Evolutionary conservation across 2,329 filamentous ascomycete genomes (phyloP), one percentile per base, ranked within the genome.

Genomic region (Macrophomina tecta): DNA sequence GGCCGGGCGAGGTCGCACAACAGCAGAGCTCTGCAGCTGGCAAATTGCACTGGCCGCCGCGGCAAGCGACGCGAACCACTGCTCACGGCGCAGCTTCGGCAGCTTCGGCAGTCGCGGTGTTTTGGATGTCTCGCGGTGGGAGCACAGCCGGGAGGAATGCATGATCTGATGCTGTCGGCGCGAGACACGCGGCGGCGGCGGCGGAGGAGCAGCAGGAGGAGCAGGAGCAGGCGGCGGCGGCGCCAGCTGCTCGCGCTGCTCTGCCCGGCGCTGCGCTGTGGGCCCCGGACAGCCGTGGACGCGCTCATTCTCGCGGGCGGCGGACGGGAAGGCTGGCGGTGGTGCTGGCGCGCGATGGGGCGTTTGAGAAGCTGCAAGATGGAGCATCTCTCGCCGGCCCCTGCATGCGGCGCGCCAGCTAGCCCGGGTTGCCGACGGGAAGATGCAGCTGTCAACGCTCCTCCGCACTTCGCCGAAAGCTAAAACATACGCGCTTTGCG

Each of bases 21-120:
- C 64, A 66, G 58, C 18, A n/a, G 28, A 5, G 42, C 23, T 36
- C 36, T 53, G 62, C 64, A 58, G 52, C 45, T 58, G n/a, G 45
- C 42, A 66, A 66, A 66, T 66, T 66, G 55, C 64, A 60, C 46
- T 52, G 64, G 64, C 62, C 49, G 18, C 56, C 56, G 56, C 56
- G 56, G 23, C 56, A 61, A 48, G 56, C 56, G 62, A 65, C 52
- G 48, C 51, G 63, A 65, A 58, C 55, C 64, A 51, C 34, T 49
- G 42, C n/a, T 23, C 34, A 55, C 52, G 52, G 16, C 42, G 32
- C 48, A 36, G 49, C 36, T 34, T 55, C 64, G 64, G 64, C 46
- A 60, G 64, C 36, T 66, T 66, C 64, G 64, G 64, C 64, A 66
- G 53, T 66, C 53, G 38, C 36, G 46, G 18, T 56, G 62, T 46